These are phyloP conservation scores for Dryadomyces sulphureus DNA, from an alignment of 2,329 filamentous ascomycete genomes.

Conservation along the genomic window DNA sequence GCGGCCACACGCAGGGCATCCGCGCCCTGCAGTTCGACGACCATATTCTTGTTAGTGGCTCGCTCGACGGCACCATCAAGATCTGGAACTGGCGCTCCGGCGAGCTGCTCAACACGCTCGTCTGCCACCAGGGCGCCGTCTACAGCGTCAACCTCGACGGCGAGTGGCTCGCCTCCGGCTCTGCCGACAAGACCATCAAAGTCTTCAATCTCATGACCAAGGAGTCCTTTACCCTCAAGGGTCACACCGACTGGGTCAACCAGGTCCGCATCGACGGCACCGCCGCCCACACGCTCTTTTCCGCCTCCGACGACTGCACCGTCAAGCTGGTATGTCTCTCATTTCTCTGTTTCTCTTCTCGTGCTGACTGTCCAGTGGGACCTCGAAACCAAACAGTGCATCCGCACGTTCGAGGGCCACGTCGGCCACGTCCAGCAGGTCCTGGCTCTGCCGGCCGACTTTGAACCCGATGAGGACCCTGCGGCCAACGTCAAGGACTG, in stretches of 20 bases:
- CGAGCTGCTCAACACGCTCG: slow-evolving; percentile 66
- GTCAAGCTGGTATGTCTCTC: slow-evolving; percentile 43
- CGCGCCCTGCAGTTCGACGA: slow-evolving; percentile 88
- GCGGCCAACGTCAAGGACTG: slow-evolving; percentile 26
- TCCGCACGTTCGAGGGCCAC: slow-evolving; percentile 70
- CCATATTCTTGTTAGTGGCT: slow-evolving; percentile 77
- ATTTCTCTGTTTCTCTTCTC: slow-evolving; percentile 21
- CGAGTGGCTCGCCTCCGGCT: slow-evolving; percentile 74
- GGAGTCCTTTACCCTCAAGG: slow-evolving; percentile 63
- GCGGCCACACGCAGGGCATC: slow-evolving; percentile 70
- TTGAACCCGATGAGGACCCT: slow-evolving; percentile 64
- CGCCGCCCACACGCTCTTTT: slow-evolving; percentile 71
- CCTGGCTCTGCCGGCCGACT: slow-evolving; percentile 68
- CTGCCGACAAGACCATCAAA: slow-evolving; percentile 77
- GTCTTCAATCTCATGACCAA: slow-evolving; percentile 86
- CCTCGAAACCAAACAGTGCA: slow-evolving; percentile 65
- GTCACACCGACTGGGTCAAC: slow-evolving; percentile 92
- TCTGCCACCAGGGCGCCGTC: slow-evolving; percentile 67
- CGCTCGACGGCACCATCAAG: slow-evolving; percentile 55
- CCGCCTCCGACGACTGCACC: slow-evolving; percentile 84
- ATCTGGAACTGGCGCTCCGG: slow-evolving; percentile 97
- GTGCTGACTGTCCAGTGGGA: slow-evolving; percentile 8
- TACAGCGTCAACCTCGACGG: slow-evolving; percentile 79
- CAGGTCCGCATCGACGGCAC: slow-evolving; percentile 71
- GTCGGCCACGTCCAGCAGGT: slow-evolving; percentile 94